Evolutionary conservation across 306 rosid genomes (phyloP).

Genomic region (Quercus dentata): DNA sequence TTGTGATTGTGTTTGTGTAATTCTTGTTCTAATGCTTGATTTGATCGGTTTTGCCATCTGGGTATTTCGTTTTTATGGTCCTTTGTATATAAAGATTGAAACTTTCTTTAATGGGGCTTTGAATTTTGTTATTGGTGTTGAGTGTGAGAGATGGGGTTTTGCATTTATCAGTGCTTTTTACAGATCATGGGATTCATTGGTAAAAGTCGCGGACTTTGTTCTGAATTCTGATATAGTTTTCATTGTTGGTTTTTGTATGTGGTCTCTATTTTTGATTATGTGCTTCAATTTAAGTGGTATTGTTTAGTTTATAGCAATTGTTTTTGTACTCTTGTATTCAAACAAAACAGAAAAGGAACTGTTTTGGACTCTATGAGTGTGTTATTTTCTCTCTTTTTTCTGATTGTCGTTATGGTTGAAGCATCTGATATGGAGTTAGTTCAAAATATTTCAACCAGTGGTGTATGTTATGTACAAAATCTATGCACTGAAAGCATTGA

Average conservation of each 20-base stretch:
- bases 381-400: background rate
- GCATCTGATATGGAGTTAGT: background rate
- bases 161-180: background rate
- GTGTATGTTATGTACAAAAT: background rate
- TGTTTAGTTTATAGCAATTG: background rate
- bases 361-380: background rate
- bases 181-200: background rate
- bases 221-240: background rate
- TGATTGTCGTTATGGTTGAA: background rate
- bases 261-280: conserved; percentile 11
- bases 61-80: background rate
- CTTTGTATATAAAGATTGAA: background rate
- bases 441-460: background rate
- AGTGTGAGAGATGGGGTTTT: background rate
- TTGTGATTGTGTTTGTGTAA: background rate
- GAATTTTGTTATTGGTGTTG: conserved; percentile 10
- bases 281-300: conserved; percentile 9
- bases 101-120: conserved; percentile 10
- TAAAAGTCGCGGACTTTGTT: background rate
- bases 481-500: background rate
- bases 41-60: conserved; percentile 6
- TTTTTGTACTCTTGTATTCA: conserved; percentile 1
- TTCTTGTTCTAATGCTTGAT: conserved; percentile 9
- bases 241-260: background rate
- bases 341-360: background rate